phyloP scores from a whole-genome alignment of 75 land plant genomes.

The Cunninghamia lanceolata region DNA sequence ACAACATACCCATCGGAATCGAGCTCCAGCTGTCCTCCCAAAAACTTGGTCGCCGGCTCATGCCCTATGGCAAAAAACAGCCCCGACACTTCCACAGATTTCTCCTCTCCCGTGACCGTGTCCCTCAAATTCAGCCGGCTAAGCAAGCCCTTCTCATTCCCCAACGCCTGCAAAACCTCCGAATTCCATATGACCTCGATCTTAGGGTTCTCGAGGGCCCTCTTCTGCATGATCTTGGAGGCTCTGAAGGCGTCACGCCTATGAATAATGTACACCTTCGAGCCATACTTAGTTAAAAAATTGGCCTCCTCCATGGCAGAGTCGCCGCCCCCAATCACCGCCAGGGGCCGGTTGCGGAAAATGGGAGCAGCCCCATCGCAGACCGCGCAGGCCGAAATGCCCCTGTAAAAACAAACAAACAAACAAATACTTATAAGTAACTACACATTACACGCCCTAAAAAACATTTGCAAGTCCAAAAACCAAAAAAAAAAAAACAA shows the following conservation, averaged over 20 bases:
- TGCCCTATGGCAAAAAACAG: conserved; percentile 97
- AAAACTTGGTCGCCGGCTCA: conserved; percentile 93
- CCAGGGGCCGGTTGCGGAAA: conserved; percentile 79
- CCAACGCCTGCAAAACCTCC: conserved; percentile 66
- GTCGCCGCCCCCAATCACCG: conserved; percentile 95
- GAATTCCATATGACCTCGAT: conserved; percentile 86
- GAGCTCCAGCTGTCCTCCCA: conserved; percentile 75
- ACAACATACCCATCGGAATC: conserved; percentile 83
- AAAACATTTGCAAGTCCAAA: neutral
- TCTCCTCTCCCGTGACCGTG: conserved; percentile 47
- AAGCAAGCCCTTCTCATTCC: conserved; percentile 38
- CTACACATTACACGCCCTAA: neutral
- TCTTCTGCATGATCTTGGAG: conserved; percentile 92
- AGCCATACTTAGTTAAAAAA: conserved; percentile 89
- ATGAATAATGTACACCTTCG: conserved; percentile 81
- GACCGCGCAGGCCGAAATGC: conserved; percentile 96
- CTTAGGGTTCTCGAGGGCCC: conserved; percentile 80
- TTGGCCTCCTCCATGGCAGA: conserved; percentile 98
- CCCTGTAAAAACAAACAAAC: conserved; percentile 29
- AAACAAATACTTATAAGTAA: no score
- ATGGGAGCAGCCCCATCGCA: conserved; percentile 98
- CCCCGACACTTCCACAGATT: conserved; percentile 69
- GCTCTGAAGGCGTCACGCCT: conserved; percentile 69
- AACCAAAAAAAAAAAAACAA: no score
- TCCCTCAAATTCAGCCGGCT: conserved; percentile 75